Percentiles rank a stretch among this genome's conserved stretches.
Conservation (phyloP, 257 asterid species). For the Solanum microdontum region DNA sequence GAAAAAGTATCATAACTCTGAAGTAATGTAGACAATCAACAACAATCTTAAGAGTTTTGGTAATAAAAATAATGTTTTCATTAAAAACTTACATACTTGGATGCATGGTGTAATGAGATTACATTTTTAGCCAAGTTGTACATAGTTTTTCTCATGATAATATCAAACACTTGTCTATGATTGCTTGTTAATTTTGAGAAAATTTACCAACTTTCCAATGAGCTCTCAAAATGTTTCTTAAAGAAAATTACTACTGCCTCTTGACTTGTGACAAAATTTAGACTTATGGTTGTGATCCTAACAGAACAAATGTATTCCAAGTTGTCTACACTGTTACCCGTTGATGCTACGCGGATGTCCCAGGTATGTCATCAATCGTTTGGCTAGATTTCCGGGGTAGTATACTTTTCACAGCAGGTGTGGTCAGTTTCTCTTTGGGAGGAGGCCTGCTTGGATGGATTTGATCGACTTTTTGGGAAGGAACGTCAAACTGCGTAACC, state of each 20-base stretch:
- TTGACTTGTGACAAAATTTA: neutral
- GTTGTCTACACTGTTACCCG: neutral
- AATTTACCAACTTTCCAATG: neutral
- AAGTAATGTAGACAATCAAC: neutral
- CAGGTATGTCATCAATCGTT: conserved; percentile 28
- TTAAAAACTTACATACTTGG: neutral
- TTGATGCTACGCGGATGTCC: conserved; percentile 35
- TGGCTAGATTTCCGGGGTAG: conserved; percentile 6
- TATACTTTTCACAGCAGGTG: conserved; percentile 10
- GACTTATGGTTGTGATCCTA: neutral
- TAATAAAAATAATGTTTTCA: neutral
- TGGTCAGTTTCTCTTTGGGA: conserved; percentile 26
- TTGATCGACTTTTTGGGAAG: conserved; percentile 36
- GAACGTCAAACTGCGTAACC: conserved; percentile 54
- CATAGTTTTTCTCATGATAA: neutral
- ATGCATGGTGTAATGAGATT: neutral
- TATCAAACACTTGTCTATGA: neutral
- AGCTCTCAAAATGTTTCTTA: neutral
- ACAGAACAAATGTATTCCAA: neutral
- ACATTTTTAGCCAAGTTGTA: neutral
- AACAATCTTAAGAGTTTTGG: neutral
- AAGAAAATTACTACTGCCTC: neutral
- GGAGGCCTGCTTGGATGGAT: conserved; percentile 45
- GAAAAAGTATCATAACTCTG: neutral
- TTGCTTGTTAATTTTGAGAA: neutral